Evolutionary conservation across 306 rosid species (phyloP), one percentile per base, ranked within the genome.

Genomic region (Fagus sylvatica): DNA sequence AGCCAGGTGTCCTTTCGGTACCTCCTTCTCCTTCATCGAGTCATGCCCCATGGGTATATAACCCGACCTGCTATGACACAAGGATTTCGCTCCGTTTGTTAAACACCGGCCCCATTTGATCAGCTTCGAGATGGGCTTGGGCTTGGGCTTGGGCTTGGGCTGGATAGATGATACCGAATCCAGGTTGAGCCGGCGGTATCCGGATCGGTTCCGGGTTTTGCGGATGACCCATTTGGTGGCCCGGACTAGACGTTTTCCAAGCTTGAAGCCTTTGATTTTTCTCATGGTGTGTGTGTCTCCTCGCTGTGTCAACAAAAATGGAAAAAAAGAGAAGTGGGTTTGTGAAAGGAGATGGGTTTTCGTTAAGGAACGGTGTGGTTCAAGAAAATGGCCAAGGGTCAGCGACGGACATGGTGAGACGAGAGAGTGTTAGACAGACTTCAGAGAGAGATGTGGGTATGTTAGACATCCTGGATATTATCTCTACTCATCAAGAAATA

Each of bases 1-100:
- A 3, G 98, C 99, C 83, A 90, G 73, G 70, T 93, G 88, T 1
- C 99, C 99, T 76, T 91, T 95, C 0, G 99, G 99, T 9, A 51
- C 33, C 1, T 75, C n/a, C 62, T 61, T 72, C 43, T 19, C 66
- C 1, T 69, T 71, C 37, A 53, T 57, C 62, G 74, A 82, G 48
- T 82, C 88, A 7, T 82, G 76, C 9, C 86, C 93, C 19, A 95
- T 0, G 30, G 75, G 89, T 0, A 41, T 2, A 39, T 90, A 90
- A 28, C 88, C 85, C 79, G 82, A 61, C 33, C 90, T 28, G 10
- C 46, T 30, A 13, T 2, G 15, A 13, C 98, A 92, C 0, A 92
- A 33, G 0, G 88, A 80, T 57, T 55, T 88, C 0, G 96, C 93
- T 51, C 90, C 83, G 11, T 6, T 79, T 1, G 82, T 83, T 42